Base-by-base conservation (phyloP, 805 yeast species). In the Candida palmyrensis region DNA sequence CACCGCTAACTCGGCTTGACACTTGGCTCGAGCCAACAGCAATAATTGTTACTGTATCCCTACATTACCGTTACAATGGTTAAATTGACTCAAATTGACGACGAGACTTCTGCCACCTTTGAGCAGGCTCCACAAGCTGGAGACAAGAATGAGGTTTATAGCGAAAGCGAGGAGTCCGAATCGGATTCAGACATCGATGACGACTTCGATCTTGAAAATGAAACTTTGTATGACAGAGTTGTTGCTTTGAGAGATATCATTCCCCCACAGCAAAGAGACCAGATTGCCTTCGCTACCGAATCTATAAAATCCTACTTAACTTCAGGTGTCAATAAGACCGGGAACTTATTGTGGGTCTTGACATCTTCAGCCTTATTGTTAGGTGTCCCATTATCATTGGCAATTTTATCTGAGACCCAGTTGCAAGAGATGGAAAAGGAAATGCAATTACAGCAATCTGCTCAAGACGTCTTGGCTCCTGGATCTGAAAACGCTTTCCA, bases 341-440 rank as follows among this genome's bases (percentile, higher is more conserved):
- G 96, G 40, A 73, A 74, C 47, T 66, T 83, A 25, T 71, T 89
- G 45, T 92, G 97, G 97, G 73, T 82, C 40, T 44, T 86, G 37
- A 79, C 96, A 9, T 80, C 97, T 9, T 75, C 92, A 26, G 79
- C 85, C 26, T 66, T 92, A 49, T 73, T 92, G 42, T 68, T 92
- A 49, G 97, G 96, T 57, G 95, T 88, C 29, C 99, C 99, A 43
- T 73, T 86, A 48, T 80, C 96, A 6, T 70, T 92, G 49, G 82
- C 96, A 33, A 84, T 92, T 48, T 71, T 92, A 50, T 79, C 88
- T 40, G 97, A 90, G 68, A 94, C 88, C 57, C 97, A 90, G 68
- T 75, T 89, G 58, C 78, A 81, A 55, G 97, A 89, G 67, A 75
- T 86, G 81, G 97, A 89, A 70, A 87, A 84, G 68, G 92, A 88